Evolutionary conservation across 768 basidiomycete species (phyloP).

Genomic region (Leccinum rimulosum): DNA sequence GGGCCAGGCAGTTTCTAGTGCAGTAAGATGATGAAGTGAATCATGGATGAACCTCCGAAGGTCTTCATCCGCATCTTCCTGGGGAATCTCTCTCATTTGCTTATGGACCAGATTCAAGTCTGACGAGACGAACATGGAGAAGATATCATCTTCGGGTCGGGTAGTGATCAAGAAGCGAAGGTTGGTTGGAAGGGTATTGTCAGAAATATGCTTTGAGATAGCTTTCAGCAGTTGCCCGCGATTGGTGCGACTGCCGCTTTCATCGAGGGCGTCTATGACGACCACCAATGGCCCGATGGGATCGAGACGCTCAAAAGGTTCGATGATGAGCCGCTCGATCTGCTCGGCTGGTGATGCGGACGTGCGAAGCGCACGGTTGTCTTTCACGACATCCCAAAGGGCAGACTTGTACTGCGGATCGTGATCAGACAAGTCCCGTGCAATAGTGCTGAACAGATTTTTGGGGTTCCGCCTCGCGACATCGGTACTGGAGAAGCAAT

Average conservation of each 20-base stretch:
- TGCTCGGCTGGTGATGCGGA: background rate
- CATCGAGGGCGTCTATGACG: background rate
- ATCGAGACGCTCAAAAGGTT: background rate
- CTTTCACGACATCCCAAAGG: too few species aligned
- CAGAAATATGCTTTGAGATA: background rate
- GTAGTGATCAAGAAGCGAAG: too few species aligned
- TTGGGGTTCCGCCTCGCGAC: too few species aligned
- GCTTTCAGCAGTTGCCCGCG: background rate
- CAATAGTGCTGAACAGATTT: too few species aligned
- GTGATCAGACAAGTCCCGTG: too few species aligned
- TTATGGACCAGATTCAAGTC: background rate
- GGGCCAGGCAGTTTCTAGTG: rapidly evolving
- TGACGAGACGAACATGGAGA: background rate
- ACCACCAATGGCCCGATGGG: background rate
- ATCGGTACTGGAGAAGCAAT: too few species aligned
- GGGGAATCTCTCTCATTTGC: rapidly evolving
- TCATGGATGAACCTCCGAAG: background rate
- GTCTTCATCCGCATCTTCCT: background rate
- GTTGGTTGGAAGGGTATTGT: background rate
- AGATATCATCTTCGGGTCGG: background rate
- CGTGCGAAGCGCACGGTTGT: too few species aligned
- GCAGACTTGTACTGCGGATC: too few species aligned
- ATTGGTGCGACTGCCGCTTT: background rate
- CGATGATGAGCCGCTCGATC: background rate
- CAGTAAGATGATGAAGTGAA: background rate